Conservation (phyloP, 371 early-diverging fungal species). For the Dichotomocladium elegans region DNA sequence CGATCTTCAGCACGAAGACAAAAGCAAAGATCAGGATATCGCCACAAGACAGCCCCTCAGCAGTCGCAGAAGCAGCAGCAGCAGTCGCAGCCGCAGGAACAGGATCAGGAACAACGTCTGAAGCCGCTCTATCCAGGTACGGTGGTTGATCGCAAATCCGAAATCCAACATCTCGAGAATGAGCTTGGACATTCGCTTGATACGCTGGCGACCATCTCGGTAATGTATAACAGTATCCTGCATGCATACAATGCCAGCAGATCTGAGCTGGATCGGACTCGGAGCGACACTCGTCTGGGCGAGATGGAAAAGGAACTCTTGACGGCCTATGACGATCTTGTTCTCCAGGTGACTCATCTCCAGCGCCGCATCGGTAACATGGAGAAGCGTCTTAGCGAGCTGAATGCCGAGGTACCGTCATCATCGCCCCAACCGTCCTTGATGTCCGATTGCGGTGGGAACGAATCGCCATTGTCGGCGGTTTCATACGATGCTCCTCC, state of each 20-base stretch:
- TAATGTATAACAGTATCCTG: slow-evolving; percentile 35
- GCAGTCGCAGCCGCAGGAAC: too few species aligned
- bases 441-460: not conserved
- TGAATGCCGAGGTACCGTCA: not conserved
- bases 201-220: slow-evolving; percentile 34
- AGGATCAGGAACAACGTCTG: too few species aligned
- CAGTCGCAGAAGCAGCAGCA: too few species aligned
- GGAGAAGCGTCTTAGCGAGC: slow-evolving; percentile 19
- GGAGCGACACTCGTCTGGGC: slow-evolving; percentile 28
- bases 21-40: not conserved
- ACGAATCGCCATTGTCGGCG: not conserved
- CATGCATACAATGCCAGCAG: slow-evolving; percentile 30
- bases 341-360: slow-evolving; percentile 35
- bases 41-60: not conserved
- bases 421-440: not conserved
- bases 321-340: slow-evolving; percentile 45
- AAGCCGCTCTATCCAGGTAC: too few species aligned
- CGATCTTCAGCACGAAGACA: not conserved
- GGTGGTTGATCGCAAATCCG: too few species aligned
- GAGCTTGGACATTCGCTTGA: slow-evolving; percentile 39
- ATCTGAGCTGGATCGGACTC: slow-evolving; percentile 22
- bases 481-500: not conserved
- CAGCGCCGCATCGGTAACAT: slow-evolving; percentile 29
- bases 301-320: slow-evolving; percentile 46
- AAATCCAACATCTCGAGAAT: slow-evolving; percentile 18